These are phyloP conservation scores for Sporothrix phasma DNA, from an alignment of 2,329 filamentous ascomycete species.

Conservation along the genomic window DNA sequence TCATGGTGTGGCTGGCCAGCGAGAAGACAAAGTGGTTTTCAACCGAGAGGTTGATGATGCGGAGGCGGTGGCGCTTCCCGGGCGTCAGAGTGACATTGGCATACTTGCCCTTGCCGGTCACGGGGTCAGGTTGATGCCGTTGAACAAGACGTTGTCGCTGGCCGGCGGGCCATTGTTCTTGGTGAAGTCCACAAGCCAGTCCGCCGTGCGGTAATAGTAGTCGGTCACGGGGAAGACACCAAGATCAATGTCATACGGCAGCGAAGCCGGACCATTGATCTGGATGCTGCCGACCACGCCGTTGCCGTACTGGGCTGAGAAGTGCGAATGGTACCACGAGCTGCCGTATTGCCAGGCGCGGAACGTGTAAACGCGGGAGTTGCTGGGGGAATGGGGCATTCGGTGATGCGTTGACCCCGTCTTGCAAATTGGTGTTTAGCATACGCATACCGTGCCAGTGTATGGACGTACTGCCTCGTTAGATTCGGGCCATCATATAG, in stretches of 20 bases:
- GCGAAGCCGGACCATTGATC: constrained; percentile 33
- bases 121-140: constrained; percentile 32
- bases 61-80: constrained; percentile 39
- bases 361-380: constrained; percentile 29
- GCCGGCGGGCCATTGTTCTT: constrained; percentile 21
- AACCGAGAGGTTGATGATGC: constrained; percentile 42
- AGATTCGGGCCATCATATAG: no score
- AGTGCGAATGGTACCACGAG: constrained; percentile 40
- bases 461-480: constrained; percentile 24
- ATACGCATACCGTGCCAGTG: constrained; percentile 31
- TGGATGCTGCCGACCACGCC: constrained; percentile 41
- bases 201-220: constrained; percentile 41
- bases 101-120: constrained; percentile 26
- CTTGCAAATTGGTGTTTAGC: constrained; percentile 24
- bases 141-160: constrained; percentile 36
- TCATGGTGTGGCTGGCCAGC: constrained; percentile 39
- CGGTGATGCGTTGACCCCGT: constrained; percentile 29
- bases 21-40: constrained; percentile 41
- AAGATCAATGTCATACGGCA: constrained; percentile 41
- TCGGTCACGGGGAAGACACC: constrained; percentile 42
- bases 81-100: constrained; percentile 29
- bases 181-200: constrained; percentile 28
- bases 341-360: constrained; percentile 30
- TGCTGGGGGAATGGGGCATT: constrained; percentile 45
- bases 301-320: constrained; percentile 38